Evolutionary conservation across 106 monocot genomes (phyloP), one percentile per base, ranked within the genome.

Genomic region (Allium sativum): DNA sequence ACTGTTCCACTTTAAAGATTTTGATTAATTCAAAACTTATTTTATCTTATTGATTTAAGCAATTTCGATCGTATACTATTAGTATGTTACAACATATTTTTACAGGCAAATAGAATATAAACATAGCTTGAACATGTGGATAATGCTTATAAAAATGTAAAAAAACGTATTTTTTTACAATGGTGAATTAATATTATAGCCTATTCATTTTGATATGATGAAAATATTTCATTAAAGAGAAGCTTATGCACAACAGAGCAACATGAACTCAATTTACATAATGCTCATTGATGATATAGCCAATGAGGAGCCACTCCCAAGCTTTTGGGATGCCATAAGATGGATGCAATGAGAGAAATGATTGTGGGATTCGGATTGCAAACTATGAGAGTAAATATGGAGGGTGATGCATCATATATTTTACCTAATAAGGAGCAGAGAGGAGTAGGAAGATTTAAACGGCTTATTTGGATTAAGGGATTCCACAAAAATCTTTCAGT

Each of bases 301-400:
- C 41, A 65, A 74, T 61, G 66, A 71, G 90, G 64, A 54, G 42
- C 7, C n/a, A 52, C 70, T 31, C 63, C 63, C 0, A 59, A 64
- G 44, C 60, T 82, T 77, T 47, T 80, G 31, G 82, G 73, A 66
- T 80, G 78, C 72, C 62, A 82, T 69, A 67, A 18, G 44, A 61
- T 77, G 43, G 79, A 82, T 54, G 85, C 79, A 59, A 16, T 90
- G 31, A 72, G 55, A 52, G 71, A 85, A 68, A 65, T 90, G 57
- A 69, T 82, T 9, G 42, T 85, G 13, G 90, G 90, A 31, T 52
- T 90, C 14, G 85, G 82, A 55, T 60, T 82, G 45, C 90, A 85
- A 70, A 73, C 77, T 59, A 17, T 90, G 52, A 90, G 90, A 76
- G 52, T 85, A 58, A 11, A 72, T 15, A 66, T 85, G 77, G 65